A percentile compares a stretch with the other conserved stretches of the same genome.
Conservation (phyloP, 129 eudicot genomes). For the Lactuca saligna region DNA sequence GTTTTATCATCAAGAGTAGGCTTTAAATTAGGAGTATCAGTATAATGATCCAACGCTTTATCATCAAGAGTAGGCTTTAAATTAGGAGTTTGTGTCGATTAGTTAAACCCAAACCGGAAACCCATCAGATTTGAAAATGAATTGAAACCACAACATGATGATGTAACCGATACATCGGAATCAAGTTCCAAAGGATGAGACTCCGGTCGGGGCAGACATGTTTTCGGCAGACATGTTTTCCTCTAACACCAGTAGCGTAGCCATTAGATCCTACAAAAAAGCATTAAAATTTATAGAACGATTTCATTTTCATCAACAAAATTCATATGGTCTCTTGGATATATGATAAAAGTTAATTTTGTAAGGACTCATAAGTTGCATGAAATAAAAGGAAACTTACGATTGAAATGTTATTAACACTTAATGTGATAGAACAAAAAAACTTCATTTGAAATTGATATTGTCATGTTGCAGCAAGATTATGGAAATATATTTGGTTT, state of each 20-base stretch:
- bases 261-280: conserved; percentile 39
- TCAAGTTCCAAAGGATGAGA: conserved; percentile 56
- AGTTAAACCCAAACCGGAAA: conserved; percentile 49
- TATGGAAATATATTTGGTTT: no score
- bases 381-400: no score
- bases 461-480: no score
- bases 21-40: conserved; percentile 52
- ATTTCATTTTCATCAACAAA: not conserved
- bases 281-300: not conserved
- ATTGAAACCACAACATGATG: conserved; percentile 20
- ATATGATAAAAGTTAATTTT: no score
- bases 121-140: conserved; percentile 40
- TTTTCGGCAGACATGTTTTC: conserved; percentile 67
- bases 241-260: conserved; percentile 62
- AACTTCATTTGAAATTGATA: no score
- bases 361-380: no score
- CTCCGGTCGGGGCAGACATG: conserved; percentile 73
- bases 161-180: conserved; percentile 30
- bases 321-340: not conserved
- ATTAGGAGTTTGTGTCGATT: conserved; percentile 36
- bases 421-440: no score
- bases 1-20: conserved; percentile 57
- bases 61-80: conserved; percentile 53
- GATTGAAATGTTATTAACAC: no score
- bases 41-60: conserved; percentile 77